phyloP scores from a whole-genome alignment of 148 eudicot species.

The Rhododendron simsii region DNA sequence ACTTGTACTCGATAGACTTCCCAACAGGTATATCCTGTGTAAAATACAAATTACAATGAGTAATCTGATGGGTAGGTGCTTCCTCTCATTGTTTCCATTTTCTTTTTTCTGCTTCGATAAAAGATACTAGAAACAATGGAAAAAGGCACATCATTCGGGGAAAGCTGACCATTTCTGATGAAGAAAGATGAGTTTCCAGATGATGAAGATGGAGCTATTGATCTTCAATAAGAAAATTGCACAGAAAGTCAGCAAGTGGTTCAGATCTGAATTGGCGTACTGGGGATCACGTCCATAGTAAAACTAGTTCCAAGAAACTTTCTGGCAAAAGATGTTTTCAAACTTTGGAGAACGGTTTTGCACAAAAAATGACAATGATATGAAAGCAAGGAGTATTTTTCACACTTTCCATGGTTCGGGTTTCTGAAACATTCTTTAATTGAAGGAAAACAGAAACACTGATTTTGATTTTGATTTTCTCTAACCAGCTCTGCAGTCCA shows the following conservation, averaged over 20 bases:
- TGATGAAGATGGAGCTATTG: background rate
- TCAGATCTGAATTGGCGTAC: background rate
- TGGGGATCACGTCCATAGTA: background rate
- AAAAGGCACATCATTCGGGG: background rate
- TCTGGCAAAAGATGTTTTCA: background rate
- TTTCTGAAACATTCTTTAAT: background rate
- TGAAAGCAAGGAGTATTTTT: background rate
- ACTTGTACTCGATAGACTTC: constrained; percentile 46
- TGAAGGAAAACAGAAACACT: background rate
- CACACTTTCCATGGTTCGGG: background rate
- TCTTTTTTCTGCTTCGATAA: background rate
- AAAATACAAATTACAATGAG: background rate
- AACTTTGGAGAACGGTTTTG: background rate
- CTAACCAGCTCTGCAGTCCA: constrained; percentile 60
- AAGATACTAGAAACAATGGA: background rate
- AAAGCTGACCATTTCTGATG: background rate
- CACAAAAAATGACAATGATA: background rate
- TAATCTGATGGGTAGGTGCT: background rate
- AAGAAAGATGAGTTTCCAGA: background rate
- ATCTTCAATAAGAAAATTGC: background rate
- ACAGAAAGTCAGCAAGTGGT: background rate
- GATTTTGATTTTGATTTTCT: background rate
- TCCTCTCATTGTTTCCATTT: background rate
- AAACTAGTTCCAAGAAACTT: background rate
- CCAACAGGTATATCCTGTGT: constrained; percentile 50